A percentile compares a stretch with the other conserved stretches of the same genome.
Evolutionary conservation across 2,329 filamentous ascomycete species (phyloP).

Genomic region (Trichoderma endophyticum): DNA sequence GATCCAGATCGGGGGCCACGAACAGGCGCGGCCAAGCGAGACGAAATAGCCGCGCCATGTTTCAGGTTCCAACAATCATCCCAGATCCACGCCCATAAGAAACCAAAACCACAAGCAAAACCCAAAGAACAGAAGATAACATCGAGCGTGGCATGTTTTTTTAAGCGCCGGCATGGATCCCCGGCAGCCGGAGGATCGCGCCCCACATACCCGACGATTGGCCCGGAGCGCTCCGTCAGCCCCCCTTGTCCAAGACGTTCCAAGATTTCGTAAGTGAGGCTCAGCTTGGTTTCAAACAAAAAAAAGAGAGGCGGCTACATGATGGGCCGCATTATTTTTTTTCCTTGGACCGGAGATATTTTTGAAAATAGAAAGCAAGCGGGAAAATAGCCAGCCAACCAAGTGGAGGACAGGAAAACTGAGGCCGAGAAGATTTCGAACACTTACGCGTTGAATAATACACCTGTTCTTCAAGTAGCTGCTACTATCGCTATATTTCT

Average conservation of each 20-base stretch:
- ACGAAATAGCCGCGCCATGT: background rate
- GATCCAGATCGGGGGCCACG: background rate
- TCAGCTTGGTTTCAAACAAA: background rate
- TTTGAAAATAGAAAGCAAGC: background rate
- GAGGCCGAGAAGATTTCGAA: too few relatives aligned
- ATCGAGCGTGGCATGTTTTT: background rate
- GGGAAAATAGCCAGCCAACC: background rate
- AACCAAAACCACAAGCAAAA: background rate
- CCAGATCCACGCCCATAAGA: background rate
- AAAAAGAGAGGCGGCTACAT: constrained; percentile 3
- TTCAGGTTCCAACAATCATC: background rate
- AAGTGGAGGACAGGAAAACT: too few relatives aligned
- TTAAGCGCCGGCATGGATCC: constrained; percentile 13
- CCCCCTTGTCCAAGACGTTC: background rate
- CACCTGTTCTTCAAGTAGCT: too few relatives aligned
- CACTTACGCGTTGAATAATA: too few relatives aligned
- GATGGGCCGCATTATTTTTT: background rate
- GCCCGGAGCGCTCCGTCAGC: constrained; percentile 1
- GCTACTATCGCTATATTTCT: too few relatives aligned
- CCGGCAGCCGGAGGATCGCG: constrained; percentile 13
- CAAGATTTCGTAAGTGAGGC: background rate
- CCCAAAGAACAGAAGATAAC: too few relatives aligned
- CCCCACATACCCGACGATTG: constrained; percentile 17
- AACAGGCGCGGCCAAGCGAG: background rate
- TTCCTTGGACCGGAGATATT: background rate